Conservation (phyloP, 768 basidiomycete genomes). For the Amanita pallidorosea region DNA sequence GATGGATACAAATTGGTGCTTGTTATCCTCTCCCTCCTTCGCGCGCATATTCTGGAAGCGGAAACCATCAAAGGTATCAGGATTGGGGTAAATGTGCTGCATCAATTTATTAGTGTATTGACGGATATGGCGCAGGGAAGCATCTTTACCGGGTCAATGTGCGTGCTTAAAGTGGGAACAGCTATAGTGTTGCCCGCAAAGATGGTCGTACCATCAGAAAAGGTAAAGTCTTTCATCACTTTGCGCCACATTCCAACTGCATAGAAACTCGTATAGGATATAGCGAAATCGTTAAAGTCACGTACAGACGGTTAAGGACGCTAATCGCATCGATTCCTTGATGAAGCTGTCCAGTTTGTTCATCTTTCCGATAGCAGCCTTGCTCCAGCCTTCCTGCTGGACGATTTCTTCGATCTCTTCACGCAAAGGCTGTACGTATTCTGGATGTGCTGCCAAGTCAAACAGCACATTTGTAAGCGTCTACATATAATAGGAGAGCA, state of each 20-base stretch:
- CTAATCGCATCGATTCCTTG: slow-evolving; percentile 24
- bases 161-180: slow-evolving; percentile 7
- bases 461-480: slow-evolving; percentile 25
- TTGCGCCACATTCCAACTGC: slow-evolving; percentile 18
- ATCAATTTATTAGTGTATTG: no score
- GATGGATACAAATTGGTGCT: slow-evolving; percentile 21
- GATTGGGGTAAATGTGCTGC: slow-evolving; percentile 22
- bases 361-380: slow-evolving; percentile 24
- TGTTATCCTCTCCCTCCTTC: slow-evolving; percentile 15
- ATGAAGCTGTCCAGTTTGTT: slow-evolving; percentile 36
- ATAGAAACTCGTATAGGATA: slow-evolving; percentile 11
- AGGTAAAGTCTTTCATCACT: slow-evolving; percentile 26
- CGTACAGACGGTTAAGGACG: slow-evolving; percentile 15
- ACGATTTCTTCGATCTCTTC: slow-evolving; percentile 32
- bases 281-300: no score
- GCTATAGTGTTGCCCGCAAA: slow-evolving; percentile 15
- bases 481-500: slow-evolving; percentile 11
- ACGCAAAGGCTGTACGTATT: slow-evolving; percentile 22
- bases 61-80: slow-evolving; percentile 25
- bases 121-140: neutral
- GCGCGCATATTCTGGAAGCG: slow-evolving; percentile 26
- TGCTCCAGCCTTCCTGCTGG: slow-evolving; percentile 25
- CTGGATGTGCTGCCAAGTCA: slow-evolving; percentile 23
- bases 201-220: slow-evolving; percentile 16
- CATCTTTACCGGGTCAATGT: slow-evolving; percentile 1